Base-by-base conservation (phyloP, 2,329 filamentous ascomycete species). In the Beauveria bassiana region DNA sequence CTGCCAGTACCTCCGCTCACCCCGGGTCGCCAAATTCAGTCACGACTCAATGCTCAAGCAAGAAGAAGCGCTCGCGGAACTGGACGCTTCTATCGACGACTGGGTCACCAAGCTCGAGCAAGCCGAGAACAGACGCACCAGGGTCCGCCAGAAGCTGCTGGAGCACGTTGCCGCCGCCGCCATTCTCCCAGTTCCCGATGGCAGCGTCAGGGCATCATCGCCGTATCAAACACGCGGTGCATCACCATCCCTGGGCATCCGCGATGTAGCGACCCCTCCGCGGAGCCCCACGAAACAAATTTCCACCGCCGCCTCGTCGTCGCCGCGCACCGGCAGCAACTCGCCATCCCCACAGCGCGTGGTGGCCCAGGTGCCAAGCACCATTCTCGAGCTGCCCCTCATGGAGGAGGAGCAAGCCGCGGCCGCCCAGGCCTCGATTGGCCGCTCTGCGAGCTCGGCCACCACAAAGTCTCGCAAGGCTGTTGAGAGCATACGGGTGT, bases 91-190 rank as follows among this genome's bases (percentile, higher is more conserved):
- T 3, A 93, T 93, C 65, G 90, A 93, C 68, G 88, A 91, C 70
- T 93, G 90, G 87, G 85, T 90, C 54, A 79, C 76, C 67, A 93
- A 93, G 75, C 81, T 93, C n/a, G 90, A 93, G 69, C 83, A 88
- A 65, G 88, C 89, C 10, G 90, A 93, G 72, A 91, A 92, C 70
- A 81, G 90, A 68, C 85, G 89, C 46, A 87, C 86, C 18, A 81
- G 88, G 7, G 85, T 93, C 50, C 83, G 89, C 43, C 89, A 93
- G 71, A 93, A 92, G 78, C 78, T 93, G 14, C 81, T 93, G 3
- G 89, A 93, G 73, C 90, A 93, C 69, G 86, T 93, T 58, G 89
- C 90, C 52, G 90, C 88, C 18, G 87, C 89, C 2, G 76, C 84
- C 57, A 83, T 83, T 7, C 76, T 88, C 14, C 72, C 76, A 38